A percentile compares a stretch with the other conserved stretches of the same genome.
Conservation (phyloP, 1,284 basidiomycete genomes). For the Tylopilus microsporus region DNA sequence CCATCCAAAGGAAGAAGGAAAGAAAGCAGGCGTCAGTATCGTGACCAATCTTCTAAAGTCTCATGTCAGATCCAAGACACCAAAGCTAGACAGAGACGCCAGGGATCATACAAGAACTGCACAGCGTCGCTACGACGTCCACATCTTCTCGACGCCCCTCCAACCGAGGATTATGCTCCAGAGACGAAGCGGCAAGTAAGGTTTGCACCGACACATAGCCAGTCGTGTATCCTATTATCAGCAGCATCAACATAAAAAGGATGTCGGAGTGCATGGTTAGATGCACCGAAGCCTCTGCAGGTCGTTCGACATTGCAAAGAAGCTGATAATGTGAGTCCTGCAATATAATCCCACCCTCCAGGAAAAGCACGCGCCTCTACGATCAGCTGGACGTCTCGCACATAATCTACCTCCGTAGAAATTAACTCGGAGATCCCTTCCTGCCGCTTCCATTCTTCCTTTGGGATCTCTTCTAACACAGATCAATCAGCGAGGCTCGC, state of each 20-base stretch:
- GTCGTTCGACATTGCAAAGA: not conserved
- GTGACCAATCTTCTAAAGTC: too few species aligned
- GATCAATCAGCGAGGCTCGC: slow-evolving; percentile 81
- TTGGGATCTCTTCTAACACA: slow-evolving; percentile 53
- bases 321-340: not conserved
- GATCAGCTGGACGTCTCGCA: slow-evolving; percentile 58
- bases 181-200: not conserved
- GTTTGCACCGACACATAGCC: not conserved
- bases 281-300: not conserved
- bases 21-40: too few species aligned
- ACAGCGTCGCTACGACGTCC: not conserved
- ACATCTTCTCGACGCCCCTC: slow-evolving; percentile 1
- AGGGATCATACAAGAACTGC: not conserved
- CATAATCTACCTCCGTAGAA: slow-evolving; percentile 81
- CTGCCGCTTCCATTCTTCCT: slow-evolving; percentile 65
- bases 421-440: slow-evolving; percentile 93
- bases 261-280: not conserved
- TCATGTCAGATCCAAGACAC: not conserved
- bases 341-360: slow-evolving; percentile 53
- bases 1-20: too few species aligned
- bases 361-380: slow-evolving; percentile 61
- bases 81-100: not conserved
- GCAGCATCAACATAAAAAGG: slow-evolving; percentile 2
- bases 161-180: slow-evolving; percentile 1
- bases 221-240: not conserved